Percentiles rank a stretch among this genome's conserved stretches.
phyloP scores from a whole-genome alignment of 805 yeast genomes.

The Millerozyma acaciae region DNA sequence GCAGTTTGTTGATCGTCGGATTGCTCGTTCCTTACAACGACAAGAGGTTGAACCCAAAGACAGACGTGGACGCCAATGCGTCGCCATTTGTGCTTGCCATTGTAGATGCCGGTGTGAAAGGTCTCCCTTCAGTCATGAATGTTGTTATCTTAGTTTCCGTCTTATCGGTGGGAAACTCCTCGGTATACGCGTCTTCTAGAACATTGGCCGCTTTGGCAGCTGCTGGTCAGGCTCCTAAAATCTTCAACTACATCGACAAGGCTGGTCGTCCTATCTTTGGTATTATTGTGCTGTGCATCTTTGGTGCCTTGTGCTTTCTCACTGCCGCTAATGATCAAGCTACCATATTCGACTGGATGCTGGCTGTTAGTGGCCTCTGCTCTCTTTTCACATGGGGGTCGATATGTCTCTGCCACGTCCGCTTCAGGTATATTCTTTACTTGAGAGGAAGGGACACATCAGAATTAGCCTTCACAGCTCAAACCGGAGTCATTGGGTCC shows the following conservation, averaged over 20 bases:
- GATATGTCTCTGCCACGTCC: conserved; percentile 39
- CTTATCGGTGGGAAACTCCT: conserved; percentile 40
- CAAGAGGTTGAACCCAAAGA: conserved; percentile 27
- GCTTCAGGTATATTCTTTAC: conserved; percentile 57
- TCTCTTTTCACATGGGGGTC: conserved; percentile 51
- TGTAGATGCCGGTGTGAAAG: conserved; percentile 31
- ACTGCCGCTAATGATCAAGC: conserved; percentile 40
- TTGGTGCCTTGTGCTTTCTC: conserved; percentile 43
- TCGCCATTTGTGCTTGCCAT: conserved; percentile 42
- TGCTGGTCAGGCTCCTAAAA: conserved; percentile 44
- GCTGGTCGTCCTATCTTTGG: conserved; percentile 50
- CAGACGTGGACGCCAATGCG: conserved; percentile 21
- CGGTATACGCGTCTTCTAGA: conserved; percentile 37
- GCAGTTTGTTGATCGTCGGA: conserved; percentile 47
- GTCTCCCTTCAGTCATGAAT: conserved; percentile 38
- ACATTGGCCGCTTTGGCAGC: conserved; percentile 46
- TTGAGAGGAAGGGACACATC: conserved; percentile 65
- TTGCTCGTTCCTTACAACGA: conserved; percentile 50
- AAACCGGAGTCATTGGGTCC: conserved; percentile 67
- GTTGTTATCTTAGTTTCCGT: conserved; percentile 39
- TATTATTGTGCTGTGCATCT: conserved; percentile 31
- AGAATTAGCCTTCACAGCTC: conserved; percentile 65
- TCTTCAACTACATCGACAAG: conserved; percentile 44
- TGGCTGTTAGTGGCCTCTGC: conserved; percentile 48
- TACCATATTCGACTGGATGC: conserved; percentile 44